A percentile compares a stretch with the other conserved stretches of the same genome.
Evolutionary conservation across 441 rosid species (phyloP).

Genomic region (Melastoma candidum): DNA sequence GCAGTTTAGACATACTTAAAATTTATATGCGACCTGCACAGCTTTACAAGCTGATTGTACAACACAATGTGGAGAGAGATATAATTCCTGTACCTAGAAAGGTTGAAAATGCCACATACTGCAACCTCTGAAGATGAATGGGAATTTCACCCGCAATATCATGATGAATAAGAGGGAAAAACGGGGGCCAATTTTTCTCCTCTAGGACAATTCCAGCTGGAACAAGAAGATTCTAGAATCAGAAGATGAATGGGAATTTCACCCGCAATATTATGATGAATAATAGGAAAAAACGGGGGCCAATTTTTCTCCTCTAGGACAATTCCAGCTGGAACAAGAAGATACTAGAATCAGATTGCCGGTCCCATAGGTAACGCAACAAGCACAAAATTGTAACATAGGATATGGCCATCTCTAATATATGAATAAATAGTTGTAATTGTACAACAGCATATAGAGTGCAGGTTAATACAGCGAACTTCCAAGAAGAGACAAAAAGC

Average conservation of each 20-base stretch:
- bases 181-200: constrained; percentile 92
- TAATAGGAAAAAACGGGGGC: constrained; percentile 88
- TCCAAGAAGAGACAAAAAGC: too few species aligned
- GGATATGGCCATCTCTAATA: too few species aligned
- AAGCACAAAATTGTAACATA: too few species aligned
- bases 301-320: constrained; percentile 82
- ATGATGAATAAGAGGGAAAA: constrained; percentile 87
- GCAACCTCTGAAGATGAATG: constrained; percentile 67
- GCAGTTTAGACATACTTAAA: not conserved
- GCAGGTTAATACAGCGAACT: too few species aligned
- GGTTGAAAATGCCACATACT: constrained; percentile 75
- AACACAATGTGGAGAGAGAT: not conserved
- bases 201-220: constrained; percentile 83
- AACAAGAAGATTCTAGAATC: constrained; percentile 1
- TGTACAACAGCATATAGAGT: too few species aligned
- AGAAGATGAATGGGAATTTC: constrained; percentile 70
- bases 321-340: constrained; percentile 58
- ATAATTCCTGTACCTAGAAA: constrained; percentile 40
- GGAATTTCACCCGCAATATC: constrained; percentile 91
- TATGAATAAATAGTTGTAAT: too few species aligned
- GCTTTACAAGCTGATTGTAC: not conserved
- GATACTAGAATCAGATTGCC: too few species aligned
- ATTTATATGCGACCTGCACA: not conserved
- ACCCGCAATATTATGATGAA: constrained; percentile 86
- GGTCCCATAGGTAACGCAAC: too few species aligned